Conservation (phyloP, 2,329 filamentous ascomycete genomes). For the Monilinia polystroma region DNA sequence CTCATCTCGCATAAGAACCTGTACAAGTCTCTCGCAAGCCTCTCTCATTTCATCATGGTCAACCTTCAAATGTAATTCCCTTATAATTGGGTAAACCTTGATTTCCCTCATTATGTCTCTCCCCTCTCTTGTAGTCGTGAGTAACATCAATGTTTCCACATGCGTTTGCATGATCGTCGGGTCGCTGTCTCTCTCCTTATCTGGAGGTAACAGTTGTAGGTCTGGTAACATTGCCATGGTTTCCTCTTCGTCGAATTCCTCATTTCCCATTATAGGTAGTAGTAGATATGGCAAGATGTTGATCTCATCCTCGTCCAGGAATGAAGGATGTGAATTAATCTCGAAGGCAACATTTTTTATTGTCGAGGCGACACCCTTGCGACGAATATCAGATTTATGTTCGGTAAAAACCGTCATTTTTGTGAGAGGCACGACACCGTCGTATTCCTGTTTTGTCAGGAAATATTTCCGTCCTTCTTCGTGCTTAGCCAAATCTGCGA, state of each 20-base stretch:
- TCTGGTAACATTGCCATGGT: slow-evolving; percentile 84
- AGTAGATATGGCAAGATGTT: slow-evolving; percentile 87
- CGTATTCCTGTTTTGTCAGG: slow-evolving; percentile 70
- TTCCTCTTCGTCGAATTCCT: slow-evolving; percentile 87
- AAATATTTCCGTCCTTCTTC: slow-evolving; percentile 74
- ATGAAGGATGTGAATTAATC: slow-evolving; percentile 65
- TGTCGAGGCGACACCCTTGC: slow-evolving; percentile 91
- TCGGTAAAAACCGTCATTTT: slow-evolving; percentile 96
- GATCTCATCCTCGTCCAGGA: slow-evolving; percentile 70
- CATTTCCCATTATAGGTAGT: slow-evolving; percentile 80
- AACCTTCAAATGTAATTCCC: slow-evolving; percentile 78
- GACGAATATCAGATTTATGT: slow-evolving; percentile 76
- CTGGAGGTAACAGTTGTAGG: slow-evolving; percentile 81
- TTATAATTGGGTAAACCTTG: slow-evolving; percentile 84
- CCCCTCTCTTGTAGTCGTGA: slow-evolving; percentile 75
- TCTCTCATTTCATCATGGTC: slow-evolving; percentile 79
- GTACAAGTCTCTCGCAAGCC: slow-evolving; percentile 83
- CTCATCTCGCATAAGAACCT: slow-evolving; percentile 50
- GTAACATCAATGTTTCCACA: slow-evolving; percentile 79
- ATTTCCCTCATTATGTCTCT: slow-evolving; percentile 72
- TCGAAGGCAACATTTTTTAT: slow-evolving; percentile 95
- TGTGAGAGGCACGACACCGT: slow-evolving; percentile 80
- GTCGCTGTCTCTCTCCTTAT: slow-evolving; percentile 83
- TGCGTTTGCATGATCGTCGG: slow-evolving; percentile 77
- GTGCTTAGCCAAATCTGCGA: slow-evolving; percentile 88